Evolutionary conservation across 139 green algal species (phyloP).

Genomic region (Chlorella ohadii): DNA sequence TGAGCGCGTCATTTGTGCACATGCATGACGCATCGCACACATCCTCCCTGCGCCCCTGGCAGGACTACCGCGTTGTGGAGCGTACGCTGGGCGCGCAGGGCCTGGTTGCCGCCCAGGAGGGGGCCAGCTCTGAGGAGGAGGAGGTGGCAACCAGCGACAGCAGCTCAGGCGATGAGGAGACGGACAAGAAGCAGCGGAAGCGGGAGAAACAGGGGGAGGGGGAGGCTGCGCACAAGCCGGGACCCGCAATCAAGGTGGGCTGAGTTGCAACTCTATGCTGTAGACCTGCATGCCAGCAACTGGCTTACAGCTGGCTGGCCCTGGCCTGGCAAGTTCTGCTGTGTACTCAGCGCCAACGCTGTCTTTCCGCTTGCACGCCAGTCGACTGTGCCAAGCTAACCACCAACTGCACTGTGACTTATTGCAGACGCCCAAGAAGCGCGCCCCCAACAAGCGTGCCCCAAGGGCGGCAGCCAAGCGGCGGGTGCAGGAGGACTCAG

Average conservation of each 20-base stretch:
- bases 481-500: not conserved
- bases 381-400: too few relatives aligned
- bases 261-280: not conserved
- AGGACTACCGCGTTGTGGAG: not conserved
- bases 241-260: not conserved
- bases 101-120: not conserved
- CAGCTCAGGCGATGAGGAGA: not conserved
- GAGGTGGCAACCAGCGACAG: not conserved
- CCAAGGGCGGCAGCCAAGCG: not conserved
- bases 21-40: too few relatives aligned
- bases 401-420: not conserved
- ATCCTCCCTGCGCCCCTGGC: too few relatives aligned
- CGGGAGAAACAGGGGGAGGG: not conserved
- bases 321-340: too few relatives aligned
- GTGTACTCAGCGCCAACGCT: too few relatives aligned
- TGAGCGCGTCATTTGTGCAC: too few relatives aligned
- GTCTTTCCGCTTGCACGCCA: too few relatives aligned
- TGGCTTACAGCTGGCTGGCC: too few relatives aligned
- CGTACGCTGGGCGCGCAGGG: not conserved
- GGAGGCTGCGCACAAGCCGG: not conserved
- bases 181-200: not conserved
- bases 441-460: not conserved
- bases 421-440: conserved; percentile 2
- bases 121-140: not conserved
- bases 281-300: not conserved